phyloP scores from a whole-genome alignment of 805 yeast genomes.

The Cyberlindnera xylosilytica region DNA sequence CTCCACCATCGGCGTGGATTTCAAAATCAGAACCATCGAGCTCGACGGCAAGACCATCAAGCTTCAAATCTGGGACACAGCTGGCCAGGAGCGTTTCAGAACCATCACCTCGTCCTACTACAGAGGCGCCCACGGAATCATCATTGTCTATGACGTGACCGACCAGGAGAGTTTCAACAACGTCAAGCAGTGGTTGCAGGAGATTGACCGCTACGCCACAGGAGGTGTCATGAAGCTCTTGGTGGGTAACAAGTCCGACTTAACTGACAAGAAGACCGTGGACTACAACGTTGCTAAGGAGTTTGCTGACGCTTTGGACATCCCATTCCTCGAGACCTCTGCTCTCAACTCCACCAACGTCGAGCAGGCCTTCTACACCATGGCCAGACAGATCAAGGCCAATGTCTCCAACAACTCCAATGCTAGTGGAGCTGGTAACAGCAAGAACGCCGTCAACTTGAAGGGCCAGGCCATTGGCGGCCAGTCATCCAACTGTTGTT shows the following conservation, averaged over 20 bases:
- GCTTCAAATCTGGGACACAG: conserved; percentile 99
- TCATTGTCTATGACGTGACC: conserved; percentile 96
- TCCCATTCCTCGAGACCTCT: conserved; percentile 94
- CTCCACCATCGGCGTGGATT: conserved; percentile 97
- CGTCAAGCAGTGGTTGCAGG: conserved; percentile 98
- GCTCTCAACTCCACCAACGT: conserved; percentile 95
- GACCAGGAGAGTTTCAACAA: conserved; percentile 95
- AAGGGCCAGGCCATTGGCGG: conserved; percentile 59
- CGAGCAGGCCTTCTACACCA: conserved; percentile 96
- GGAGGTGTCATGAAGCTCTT: conserved; percentile 94
- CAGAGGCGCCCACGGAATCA: conserved; percentile 98
- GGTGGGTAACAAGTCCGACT: conserved; percentile 95
- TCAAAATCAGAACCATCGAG: conserved; percentile 84
- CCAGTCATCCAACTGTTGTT: conserved; percentile 17
- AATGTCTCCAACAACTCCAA: conserved; percentile 70
- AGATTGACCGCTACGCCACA: conserved; percentile 96
- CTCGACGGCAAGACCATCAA: conserved; percentile 96
- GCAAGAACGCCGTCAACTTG: conserved; percentile 67
- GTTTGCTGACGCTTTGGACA: conserved; percentile 91
- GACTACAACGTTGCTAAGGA: conserved; percentile 96
- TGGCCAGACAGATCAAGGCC: conserved; percentile 98
- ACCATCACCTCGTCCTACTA: conserved; percentile 96
- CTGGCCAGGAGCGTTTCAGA: conserved; percentile 98
- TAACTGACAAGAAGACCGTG: conserved; percentile 90
- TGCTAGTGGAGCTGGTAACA: conserved; percentile 32